phyloP scores from a whole-genome alignment of 164 flowering plant genomes.

The Berberis thunbergii region DNA sequence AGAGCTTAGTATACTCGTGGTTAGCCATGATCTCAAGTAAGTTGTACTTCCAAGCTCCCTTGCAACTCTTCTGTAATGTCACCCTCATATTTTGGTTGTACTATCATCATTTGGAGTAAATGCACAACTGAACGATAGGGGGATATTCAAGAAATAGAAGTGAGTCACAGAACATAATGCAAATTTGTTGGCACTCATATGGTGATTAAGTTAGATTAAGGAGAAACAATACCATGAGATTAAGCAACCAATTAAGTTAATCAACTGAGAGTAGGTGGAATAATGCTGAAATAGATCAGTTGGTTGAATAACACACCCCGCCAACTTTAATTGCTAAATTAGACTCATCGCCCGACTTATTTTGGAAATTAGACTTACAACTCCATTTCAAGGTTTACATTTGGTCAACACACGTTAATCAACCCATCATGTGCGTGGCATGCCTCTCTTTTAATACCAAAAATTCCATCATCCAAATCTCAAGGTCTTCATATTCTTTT shows the following conservation, averaged over 20 bases:
- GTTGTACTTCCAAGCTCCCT: slow-evolving; percentile 10
- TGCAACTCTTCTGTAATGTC: not conserved
- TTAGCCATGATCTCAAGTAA: slow-evolving; percentile 96
- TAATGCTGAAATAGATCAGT: not conserved
- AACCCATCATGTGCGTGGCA: too few species aligned
- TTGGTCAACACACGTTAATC: too few species aligned
- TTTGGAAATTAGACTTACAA: not conserved
- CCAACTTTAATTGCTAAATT: not conserved
- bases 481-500: too few species aligned
- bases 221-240: not conserved
- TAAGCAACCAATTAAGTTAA: not conserved
- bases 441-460: too few species aligned
- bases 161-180: not conserved
- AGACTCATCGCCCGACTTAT: not conserved
- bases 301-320: not conserved
- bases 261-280: not conserved
- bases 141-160: not conserved
- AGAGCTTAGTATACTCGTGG: slow-evolving; percentile 76
- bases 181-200: not conserved
- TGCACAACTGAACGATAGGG: not conserved
- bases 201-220: not conserved
- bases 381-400: too few species aligned
- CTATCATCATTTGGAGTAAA: not conserved
- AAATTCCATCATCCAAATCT: too few species aligned
- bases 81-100: not conserved